Base-by-base conservation (phyloP, 805 yeast genomes). In the Yamadazyma phyllophila region DNA sequence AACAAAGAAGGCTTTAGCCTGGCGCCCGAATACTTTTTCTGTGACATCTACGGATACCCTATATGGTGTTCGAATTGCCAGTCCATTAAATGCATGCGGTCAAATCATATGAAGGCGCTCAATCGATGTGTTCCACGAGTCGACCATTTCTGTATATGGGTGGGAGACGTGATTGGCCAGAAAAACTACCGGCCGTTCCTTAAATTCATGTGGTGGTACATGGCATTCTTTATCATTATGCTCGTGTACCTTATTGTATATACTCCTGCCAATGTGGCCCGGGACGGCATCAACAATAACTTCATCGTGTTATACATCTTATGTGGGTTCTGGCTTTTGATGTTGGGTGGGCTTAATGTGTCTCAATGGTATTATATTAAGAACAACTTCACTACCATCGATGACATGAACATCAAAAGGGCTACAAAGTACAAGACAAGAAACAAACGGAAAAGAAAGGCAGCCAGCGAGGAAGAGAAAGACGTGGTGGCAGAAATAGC, bases 91-190 rank as follows among this genome's bases (percentile, higher is more conserved):
- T 73, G 83, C 1, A 76, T 80, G 20, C 70, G 97, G 42, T 62
- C 86, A 0, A 92, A 81, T 53, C 97, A 88, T 58, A 83, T 90
- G 33, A 70, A 77, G 2, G 71, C 76, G 40, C 42, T 66, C 43
- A 74, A 73, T 2, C 57, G 63, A 17, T 88, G 96, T 58, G 80
- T 90, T 0, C 81, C 87, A 0, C 72, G 76, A 46, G 85, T 87
- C 71, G 98, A 91, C 63, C 98, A 91, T 61, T 84, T 74, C 56
- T 91, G 98, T 60, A 58, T 80, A 0, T 89, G 88, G 84, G 63
- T 92, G 0, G 95, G 96, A 1, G 60, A 74, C 0, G 78, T 81
- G 4, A 78, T 91, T 36, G 97, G 96, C 0, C 76, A 77, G 47
- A 61, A 67, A 32, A 91, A 92, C 62, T 80, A 81, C 59, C 59